phyloP scores from a whole-genome alignment of 495 filamentous ascomycete genomes.

The Aspergillus kassunensis region DNA sequence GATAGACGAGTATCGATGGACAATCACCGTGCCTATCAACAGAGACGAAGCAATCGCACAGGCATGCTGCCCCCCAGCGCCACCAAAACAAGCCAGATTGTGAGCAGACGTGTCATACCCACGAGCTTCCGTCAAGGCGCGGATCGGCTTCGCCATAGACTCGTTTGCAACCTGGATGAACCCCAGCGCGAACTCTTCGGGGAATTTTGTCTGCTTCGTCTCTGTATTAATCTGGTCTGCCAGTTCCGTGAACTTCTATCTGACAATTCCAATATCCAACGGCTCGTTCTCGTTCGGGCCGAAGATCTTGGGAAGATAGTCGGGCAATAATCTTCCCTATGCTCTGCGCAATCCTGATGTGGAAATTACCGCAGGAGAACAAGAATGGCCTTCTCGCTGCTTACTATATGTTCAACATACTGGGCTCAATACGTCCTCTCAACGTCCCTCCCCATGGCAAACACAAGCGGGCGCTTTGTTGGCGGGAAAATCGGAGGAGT shows the following conservation, averaged over 20 bases:
- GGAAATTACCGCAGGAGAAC: too few relatives aligned
- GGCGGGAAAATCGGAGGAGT: too few relatives aligned
- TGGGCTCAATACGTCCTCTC: too few relatives aligned
- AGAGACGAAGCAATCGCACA: constrained; percentile 88
- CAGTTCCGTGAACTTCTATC: constrained; percentile 65
- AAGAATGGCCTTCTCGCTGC: too few relatives aligned
- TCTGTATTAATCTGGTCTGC: constrained; percentile 69
- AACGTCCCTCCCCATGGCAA: too few relatives aligned
- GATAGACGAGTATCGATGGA: constrained; percentile 90
- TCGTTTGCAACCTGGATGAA: constrained; percentile 94
- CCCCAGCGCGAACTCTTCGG: constrained; percentile 71
- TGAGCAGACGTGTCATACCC: constrained; percentile 84
- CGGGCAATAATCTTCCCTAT: too few relatives aligned
- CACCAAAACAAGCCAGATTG: constrained; percentile 85
- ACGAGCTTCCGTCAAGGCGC: constrained; percentile 87
- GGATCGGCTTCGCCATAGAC: constrained; percentile 91
- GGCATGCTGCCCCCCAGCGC: constrained; percentile 93
- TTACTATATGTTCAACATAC: too few relatives aligned
- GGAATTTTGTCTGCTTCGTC: constrained; percentile 42
- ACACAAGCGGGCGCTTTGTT: too few relatives aligned
- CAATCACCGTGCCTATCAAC: constrained; percentile 78
- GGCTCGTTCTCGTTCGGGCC: too few relatives aligned
- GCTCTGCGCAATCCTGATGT: too few relatives aligned
- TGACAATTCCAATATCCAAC: too few relatives aligned
- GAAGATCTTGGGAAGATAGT: too few relatives aligned